Conservation (phyloP, 2,329 filamentous ascomycete genomes). For the Stemphylium lycopersici region DNA sequence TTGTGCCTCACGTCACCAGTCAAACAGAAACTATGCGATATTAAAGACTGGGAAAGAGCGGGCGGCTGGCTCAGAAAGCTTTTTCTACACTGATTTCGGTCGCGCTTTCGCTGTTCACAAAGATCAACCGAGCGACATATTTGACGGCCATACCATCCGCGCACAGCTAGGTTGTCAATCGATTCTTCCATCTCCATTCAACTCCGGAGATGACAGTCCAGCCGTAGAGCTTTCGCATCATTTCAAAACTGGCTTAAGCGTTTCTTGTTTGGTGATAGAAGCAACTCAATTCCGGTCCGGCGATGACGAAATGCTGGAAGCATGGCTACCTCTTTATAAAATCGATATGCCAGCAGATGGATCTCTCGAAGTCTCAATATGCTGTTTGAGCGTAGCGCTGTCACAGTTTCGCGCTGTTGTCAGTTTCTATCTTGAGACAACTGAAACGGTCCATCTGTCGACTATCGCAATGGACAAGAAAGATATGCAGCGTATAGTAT, state of each 20-base stretch:
- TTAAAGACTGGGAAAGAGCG: constrained; percentile 34
- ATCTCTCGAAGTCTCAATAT: constrained; percentile 25
- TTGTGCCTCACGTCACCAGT: constrained; percentile 20
- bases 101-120: constrained; percentile 37
- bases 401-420: background rate
- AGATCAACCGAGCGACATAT: constrained; percentile 19
- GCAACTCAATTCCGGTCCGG: background rate
- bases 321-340: constrained; percentile 38
- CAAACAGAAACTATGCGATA: constrained; percentile 36
- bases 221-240: constrained; percentile 15
- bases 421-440: constrained; percentile 27
- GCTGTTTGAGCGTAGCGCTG: constrained; percentile 10
- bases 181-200: constrained; percentile 31
- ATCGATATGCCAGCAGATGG: constrained; percentile 42
- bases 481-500: background rate
- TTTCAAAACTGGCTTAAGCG: constrained; percentile 13
- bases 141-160: constrained; percentile 24
- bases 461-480: background rate
- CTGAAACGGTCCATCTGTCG: constrained; percentile 1
- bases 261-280: constrained; percentile 29
- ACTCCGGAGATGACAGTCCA: background rate
- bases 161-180: constrained; percentile 45
- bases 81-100: constrained; percentile 50
- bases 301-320: background rate
- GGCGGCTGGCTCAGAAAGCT: constrained; percentile 43